Base-by-base conservation (phyloP, 139 green algal species). In the Chlorella sp. region DNA sequence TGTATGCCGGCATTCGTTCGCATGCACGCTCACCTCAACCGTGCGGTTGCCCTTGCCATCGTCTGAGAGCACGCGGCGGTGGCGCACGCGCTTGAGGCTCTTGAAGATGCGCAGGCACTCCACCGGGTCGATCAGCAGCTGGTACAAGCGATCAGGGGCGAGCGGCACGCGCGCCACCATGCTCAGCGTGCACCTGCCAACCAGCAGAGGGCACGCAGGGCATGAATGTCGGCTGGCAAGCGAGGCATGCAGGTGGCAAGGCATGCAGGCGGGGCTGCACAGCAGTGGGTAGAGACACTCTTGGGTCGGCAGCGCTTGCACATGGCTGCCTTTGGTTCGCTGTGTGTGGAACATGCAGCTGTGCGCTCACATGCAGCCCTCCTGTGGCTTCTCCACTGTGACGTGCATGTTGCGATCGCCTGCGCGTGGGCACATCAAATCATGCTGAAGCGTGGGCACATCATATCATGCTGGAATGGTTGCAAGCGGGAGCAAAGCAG, bases 51-150 rank as follows among this genome's bases (percentile, higher is more conserved):
- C 83, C 17, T 48, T 32, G 34, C 64, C 74, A 48, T 94, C 84
- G 44, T 95, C 87, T 54, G 90, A 73, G 20, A 95, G 24, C 20
- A 95, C 81, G 64, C 87, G 87, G 2, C 92, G 80, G n/a, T 85
- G 84, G 26, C 76, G 82, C 26, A 94, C 69, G 20, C 65, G 54
- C 90, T 95, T 95, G 76, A 95, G 89, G 32, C 73, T 81, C 36
- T 86, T 87, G 73, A 95, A 95, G 36, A 92, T 73, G 44, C 67
- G 84, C 34, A 62, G 51, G 60, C 58, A 74, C 72, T 95, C 93
- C 36, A 88, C 79, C 19, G 88, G 89, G 69, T 91, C 75, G 20
- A 83, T 81, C 40, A 95, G 86, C 17, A 95, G 86, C 51, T 90
- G 83, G 76, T 87, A 94, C 3, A 95, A 85, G 41, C 85, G 58